Percentiles rank a stretch among this genome's conserved stretches.
Evolutionary conservation across 2,329 filamentous ascomycete species (phyloP).

Genomic region (Aspergillus fischeri): DNA sequence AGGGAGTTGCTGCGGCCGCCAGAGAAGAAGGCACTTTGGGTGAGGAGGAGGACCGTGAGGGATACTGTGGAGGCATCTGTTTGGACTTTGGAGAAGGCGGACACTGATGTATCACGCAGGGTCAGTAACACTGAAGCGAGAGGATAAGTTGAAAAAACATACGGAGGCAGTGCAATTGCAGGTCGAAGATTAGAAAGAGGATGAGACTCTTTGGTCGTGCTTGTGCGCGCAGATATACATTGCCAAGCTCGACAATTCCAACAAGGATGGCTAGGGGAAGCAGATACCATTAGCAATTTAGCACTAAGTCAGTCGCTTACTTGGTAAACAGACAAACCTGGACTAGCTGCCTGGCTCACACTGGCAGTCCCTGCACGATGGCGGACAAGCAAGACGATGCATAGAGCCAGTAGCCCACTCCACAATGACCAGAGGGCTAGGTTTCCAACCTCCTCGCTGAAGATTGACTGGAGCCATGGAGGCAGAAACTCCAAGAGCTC

Average conservation of each 20-base stretch:
- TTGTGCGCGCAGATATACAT: background rate
- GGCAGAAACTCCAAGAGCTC: background rate
- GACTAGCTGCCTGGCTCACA: background rate
- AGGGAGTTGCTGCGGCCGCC: background rate
- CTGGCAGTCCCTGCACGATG: no score
- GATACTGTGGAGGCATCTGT: background rate
- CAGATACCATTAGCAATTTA: background rate
- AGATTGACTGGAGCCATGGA: background rate
- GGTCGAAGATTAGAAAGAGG: background rate
- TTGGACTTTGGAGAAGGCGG: background rate
- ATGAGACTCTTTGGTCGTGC: background rate
- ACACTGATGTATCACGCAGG: background rate
- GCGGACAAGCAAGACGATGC: background rate
- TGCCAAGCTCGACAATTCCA: background rate
- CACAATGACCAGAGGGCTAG: background rate
- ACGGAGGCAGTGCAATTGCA: background rate
- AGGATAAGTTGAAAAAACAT: background rate
- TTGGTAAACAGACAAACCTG: background rate
- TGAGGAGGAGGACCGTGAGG: background rate
- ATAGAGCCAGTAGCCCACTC: background rate
- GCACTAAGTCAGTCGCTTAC: background rate
- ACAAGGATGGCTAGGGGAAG: background rate
- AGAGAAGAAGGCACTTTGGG: background rate
- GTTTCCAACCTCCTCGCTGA: background rate
- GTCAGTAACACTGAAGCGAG: background rate